These are phyloP conservation scores for Scenedesmus sp. DNA, from an alignment of 163 green algal species.

Conservation along the genomic window DNA sequence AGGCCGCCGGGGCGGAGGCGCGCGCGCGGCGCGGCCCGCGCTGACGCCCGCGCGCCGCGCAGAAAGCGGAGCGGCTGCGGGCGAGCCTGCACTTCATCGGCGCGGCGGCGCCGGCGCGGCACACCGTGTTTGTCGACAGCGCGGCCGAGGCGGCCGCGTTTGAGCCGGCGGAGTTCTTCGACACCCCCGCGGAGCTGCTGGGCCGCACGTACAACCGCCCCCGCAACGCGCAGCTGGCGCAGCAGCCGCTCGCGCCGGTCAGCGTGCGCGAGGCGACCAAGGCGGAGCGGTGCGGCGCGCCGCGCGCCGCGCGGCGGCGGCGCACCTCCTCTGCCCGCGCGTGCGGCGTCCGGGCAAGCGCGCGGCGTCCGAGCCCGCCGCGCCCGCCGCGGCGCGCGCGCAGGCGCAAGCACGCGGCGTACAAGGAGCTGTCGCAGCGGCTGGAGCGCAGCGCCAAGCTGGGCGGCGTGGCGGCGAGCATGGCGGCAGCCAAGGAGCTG, in stretches of 20 bases:
- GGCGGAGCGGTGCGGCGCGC: slow-evolving; percentile 38
- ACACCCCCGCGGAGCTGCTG: slow-evolving; percentile 84
- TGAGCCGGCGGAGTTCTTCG: slow-evolving; percentile 78
- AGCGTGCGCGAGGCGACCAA: slow-evolving; percentile 17
- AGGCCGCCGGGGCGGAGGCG: too few species aligned
- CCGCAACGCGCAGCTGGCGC: slow-evolving; percentile 53
- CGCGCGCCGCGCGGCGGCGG: not conserved
- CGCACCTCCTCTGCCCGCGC: not conserved
- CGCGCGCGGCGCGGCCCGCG: too few species aligned
- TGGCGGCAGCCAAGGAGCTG: slow-evolving; percentile 69
- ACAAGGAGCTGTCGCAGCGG: slow-evolving; percentile 82
- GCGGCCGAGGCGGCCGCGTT: slow-evolving; percentile 66
- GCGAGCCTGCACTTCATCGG: slow-evolving; percentile 90
- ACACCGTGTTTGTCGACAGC: slow-evolving; percentile 93
- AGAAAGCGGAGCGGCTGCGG: slow-evolving; percentile 85
- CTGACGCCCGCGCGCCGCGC: slow-evolving; percentile 4
- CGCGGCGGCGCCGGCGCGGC: slow-evolving; percentile 52
- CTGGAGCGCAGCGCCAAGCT: slow-evolving; percentile 70
- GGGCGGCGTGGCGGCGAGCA: slow-evolving; percentile 49
- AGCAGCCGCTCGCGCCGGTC: not conserved
- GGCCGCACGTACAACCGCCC: slow-evolving; percentile 86
- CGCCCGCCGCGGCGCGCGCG: not conserved
- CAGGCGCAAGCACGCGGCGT: slow-evolving; percentile 71
- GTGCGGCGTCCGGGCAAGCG: not conserved
- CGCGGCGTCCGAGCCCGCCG: too few species aligned